A percentile compares a stretch with the other conserved stretches of the same genome.
Evolutionary conservation across 108 stramenopile species (phyloP).

Genomic region (Nitzschia sp.): DNA sequence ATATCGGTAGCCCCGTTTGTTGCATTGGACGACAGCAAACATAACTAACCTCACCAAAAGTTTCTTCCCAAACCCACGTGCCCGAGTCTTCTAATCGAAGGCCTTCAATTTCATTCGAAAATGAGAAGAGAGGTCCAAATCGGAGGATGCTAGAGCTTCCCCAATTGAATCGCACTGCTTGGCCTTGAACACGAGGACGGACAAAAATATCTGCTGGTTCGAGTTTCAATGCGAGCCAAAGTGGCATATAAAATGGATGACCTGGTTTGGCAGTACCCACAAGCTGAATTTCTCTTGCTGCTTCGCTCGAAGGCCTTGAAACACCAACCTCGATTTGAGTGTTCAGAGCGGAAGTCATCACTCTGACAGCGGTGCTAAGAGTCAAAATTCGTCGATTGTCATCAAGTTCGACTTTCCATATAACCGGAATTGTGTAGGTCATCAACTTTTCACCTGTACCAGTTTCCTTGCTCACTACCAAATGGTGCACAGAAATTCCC

Average conservation of each 20-base stretch:
- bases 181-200: constrained; percentile 21
- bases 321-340: constrained; percentile 57
- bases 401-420: constrained; percentile 64
- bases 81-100: not conserved
- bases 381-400: constrained; percentile 66
- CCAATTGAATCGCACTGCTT: constrained; percentile 23
- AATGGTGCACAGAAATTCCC: constrained; percentile 40
- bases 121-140: constrained; percentile 18
- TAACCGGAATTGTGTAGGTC: constrained; percentile 33
- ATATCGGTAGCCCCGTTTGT: constrained; percentile 1
- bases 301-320: not conserved
- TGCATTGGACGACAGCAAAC: constrained; percentile 18
- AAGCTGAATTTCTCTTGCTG: not conserved
- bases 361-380: constrained; percentile 54
- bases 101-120: not conserved
- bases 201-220: constrained; percentile 36
- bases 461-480: constrained; percentile 27
- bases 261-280: constrained; percentile 39
- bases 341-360: constrained; percentile 39
- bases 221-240: constrained; percentile 52
- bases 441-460: constrained; percentile 6
- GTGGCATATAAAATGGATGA: constrained; percentile 46
- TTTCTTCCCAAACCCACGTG: constrained; percentile 39
- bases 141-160: constrained; percentile 36
- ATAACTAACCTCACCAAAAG: constrained; percentile 14